These are phyloP conservation scores for Potentilla sterilis DNA, from an alignment of 306 rosid species.

Conservation along the genomic window DNA sequence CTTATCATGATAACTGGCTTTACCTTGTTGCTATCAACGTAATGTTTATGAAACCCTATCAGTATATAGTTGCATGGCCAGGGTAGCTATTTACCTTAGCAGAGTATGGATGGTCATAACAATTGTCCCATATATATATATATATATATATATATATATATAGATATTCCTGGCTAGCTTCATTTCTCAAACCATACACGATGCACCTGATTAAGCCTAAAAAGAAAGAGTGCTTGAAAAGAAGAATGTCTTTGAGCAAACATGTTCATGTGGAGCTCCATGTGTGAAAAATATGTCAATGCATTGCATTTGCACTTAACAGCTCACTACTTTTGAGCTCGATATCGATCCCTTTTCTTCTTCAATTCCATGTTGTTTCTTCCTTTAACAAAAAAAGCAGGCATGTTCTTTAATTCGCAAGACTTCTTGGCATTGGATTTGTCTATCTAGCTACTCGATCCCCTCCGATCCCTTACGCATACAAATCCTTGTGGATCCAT, in stretches of 20 bases:
- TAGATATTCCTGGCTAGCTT: not conserved
- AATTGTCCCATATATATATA: no score
- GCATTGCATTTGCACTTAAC: conserved; percentile 14
- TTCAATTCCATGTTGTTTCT: conserved; percentile 15
- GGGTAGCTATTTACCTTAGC: not conserved
- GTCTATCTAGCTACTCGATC: conserved; percentile 10
- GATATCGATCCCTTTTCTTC: not conserved
- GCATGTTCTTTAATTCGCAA: conserved; percentile 22
- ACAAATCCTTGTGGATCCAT: conserved; percentile 23
- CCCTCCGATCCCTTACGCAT: not conserved
- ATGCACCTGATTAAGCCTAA: not conserved
- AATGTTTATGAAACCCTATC: not conserved
- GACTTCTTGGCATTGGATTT: conserved; percentile 15
- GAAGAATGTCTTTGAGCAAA: conserved; percentile 11
- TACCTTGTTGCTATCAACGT: not conserved
- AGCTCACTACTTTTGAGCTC: not conserved
- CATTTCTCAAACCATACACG: not conserved
- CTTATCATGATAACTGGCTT: conserved; percentile 25
- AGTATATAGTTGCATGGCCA: not conserved
- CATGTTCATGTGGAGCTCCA: conserved; percentile 18
- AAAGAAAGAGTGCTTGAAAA: not conserved
- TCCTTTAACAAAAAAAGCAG: conserved; percentile 25
- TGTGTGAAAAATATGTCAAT: conserved; percentile 9
- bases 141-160: no score
- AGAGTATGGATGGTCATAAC: no score